These are phyloP conservation scores for Smittium culicis DNA, from an alignment of 371 early-diverging fungal species.

Conservation along the genomic window DNA sequence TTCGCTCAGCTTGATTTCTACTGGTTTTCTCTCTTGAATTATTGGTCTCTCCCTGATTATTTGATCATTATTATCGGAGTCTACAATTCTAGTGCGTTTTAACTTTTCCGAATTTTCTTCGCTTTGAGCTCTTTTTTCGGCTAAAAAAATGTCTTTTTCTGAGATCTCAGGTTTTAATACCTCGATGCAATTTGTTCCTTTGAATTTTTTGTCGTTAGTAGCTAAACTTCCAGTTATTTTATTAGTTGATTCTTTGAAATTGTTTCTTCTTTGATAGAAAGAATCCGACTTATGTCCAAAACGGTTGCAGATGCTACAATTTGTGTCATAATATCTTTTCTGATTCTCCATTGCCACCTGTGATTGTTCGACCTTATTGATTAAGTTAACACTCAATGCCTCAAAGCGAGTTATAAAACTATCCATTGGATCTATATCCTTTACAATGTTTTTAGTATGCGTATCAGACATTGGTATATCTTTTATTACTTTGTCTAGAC, in stretches of 20 bases:
- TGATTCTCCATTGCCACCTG: neutral
- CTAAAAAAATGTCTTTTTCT: neutral
- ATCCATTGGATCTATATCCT: conserved; percentile 2
- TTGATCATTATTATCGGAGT: neutral
- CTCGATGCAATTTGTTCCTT: neutral
- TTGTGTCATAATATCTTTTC: neutral
- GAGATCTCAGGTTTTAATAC: neutral
- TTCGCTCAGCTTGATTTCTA: neutral
- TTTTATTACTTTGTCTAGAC: neutral
- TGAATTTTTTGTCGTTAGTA: no score
- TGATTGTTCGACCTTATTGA: neutral
- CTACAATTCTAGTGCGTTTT: neutral
- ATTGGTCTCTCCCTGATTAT: no score
- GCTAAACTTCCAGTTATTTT: no score
- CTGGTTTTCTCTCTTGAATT: neutral
- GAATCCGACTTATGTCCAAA: neutral
- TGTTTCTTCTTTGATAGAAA: neutral
- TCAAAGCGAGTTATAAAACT: neutral
- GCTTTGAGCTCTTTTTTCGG: neutral
- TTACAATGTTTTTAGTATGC: no score
- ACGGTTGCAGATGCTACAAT: neutral
- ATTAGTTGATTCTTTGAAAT: neutral
- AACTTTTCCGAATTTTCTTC: neutral
- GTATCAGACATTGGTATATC: no score
- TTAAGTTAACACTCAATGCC: neutral